Base-by-base conservation (phyloP, 805 yeast genomes). In the Kodamaea neixiangensis region DNA sequence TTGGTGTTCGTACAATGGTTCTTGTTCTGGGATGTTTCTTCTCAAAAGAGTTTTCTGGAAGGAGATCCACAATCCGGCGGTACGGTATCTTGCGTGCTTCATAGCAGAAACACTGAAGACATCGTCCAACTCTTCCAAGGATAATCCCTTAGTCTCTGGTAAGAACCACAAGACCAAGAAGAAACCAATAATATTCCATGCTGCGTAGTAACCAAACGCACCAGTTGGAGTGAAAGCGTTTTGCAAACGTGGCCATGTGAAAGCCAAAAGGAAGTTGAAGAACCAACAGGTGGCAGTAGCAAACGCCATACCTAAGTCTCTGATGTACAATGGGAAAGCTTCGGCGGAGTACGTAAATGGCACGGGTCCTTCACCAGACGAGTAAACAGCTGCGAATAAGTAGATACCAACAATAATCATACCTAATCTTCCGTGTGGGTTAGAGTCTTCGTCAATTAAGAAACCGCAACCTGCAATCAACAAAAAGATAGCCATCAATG, bases 311-410 rank as follows among this genome's bases (percentile, higher is more conserved):
- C 93, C 92, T 48, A 87, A 70, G 57, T 89, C 91, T 69, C 96
- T 81, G 54, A 87, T 81, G 61, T 86, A 86, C 61, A 88, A 74
- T 53, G 93, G 89, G 86, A 73, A 81, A 60, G 86, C 87, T 67
- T 89, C 96, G 7, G 96, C 96, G 19, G 91, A 85, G 63, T 89
- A 87, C 2, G 94, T 86, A 72, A 89, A 89, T 3, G 96, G 96
- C 42, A 89, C 94, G 11, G 94, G 96, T 41, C 96, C 96, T 66
- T 87, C 89, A 49, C 96, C 93, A 2, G 88, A 82, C 0, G 96
- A 87, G 69, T 89, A 89, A 50, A 86, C 85, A 40, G 82, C 77
- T 0, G 89, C 74, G 67, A 80, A 89, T 25, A 89, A 63, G 64
- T 89, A 89, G 51, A 89, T 84, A 57, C 94, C 96, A 54, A 82